phyloP scores from a whole-genome alignment of 2,329 filamentous ascomycete species.

The Truncatella angustata region DNA sequence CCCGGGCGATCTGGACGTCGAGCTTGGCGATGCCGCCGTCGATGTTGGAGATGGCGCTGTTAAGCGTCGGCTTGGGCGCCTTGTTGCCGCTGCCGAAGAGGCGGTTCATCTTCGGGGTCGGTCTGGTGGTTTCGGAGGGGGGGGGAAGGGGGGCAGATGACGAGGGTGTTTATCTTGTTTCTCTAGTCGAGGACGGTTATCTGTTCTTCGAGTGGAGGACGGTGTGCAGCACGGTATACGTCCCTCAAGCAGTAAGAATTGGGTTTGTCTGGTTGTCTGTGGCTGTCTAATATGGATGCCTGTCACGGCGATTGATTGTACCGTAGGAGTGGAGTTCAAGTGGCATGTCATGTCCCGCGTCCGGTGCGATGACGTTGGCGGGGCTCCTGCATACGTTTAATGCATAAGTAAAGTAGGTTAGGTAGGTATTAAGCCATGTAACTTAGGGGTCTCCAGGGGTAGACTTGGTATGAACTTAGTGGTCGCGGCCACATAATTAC shows the following conservation, averaged over 20 bases:
- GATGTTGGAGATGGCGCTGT: constrained; percentile 70
- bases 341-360: not conserved
- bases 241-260: not conserved
- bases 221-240: too few species aligned
- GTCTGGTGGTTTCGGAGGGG: not conserved
- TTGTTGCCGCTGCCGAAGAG: constrained; percentile 88
- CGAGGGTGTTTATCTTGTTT: not conserved
- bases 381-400: too few species aligned
- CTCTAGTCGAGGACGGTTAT: not conserved
- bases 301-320: not conserved
- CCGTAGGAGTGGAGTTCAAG: not conserved
- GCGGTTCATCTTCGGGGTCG: constrained; percentile 73
- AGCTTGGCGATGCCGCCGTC: constrained; percentile 67
- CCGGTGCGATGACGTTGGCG: not conserved
- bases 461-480: too few species aligned
- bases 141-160: not conserved
- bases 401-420: too few species aligned
- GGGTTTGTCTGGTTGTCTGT: not conserved
- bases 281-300: not conserved
- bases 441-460: too few species aligned
- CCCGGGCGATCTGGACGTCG: constrained; percentile 90
- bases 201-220: too few species aligned
- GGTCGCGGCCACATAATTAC: too few species aligned
- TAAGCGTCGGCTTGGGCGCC: constrained; percentile 81
- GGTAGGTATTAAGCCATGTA: too few species aligned